Base-by-base conservation (phyloP, 768 basidiomycete species). In the Coprinopsis sp. region DNA sequence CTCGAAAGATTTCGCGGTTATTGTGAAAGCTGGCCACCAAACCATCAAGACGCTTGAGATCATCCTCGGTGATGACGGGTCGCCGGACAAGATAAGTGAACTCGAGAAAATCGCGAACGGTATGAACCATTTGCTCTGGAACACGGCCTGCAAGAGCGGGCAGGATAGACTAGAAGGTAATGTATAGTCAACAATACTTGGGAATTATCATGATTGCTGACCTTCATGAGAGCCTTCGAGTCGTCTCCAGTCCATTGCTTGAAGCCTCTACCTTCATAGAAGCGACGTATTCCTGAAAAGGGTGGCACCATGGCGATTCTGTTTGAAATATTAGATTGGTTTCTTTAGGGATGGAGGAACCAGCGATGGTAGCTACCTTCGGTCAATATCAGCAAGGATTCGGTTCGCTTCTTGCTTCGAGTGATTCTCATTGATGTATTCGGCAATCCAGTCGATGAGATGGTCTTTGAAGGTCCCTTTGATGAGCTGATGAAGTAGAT, bases 241-340 rank as follows among this genome's bases (percentile, higher is more conserved):
- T 70, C 63, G 41, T 69, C 56, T 0, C 66, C 64, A 4, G 63
- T 69, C 66, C 66, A 69, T 37, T 68, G 65, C 21, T 60, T 54
- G 44, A 65, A 67, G 7, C 50, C 37, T 0, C 49, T 47, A 2
- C 66, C 66, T 37, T 63, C 50, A 11, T 54, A 51, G 45, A 66
- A 66, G 8, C 44, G 53, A 1, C 39, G 49, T 5, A 64, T 50
- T 1, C 51, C 54, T 3, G 60, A 49, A 31, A 53, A 64, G 1
- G 45, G 14, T 3, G 63, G 58, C 3, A 49, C 50, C 28, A 46
- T 51, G 1, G 58, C 50, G 30, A 62, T 58, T 2, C 60, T 58
- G n/a, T 25, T 8, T 21, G 22, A 14, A 14, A 16, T 24, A 33
- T 18, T 2, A 25, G 6, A 4, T 18, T 24, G 6, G n/a, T n/a